Conservation (phyloP, 495 filamentous ascomycete species). For the Penicillium parvum region DNA sequence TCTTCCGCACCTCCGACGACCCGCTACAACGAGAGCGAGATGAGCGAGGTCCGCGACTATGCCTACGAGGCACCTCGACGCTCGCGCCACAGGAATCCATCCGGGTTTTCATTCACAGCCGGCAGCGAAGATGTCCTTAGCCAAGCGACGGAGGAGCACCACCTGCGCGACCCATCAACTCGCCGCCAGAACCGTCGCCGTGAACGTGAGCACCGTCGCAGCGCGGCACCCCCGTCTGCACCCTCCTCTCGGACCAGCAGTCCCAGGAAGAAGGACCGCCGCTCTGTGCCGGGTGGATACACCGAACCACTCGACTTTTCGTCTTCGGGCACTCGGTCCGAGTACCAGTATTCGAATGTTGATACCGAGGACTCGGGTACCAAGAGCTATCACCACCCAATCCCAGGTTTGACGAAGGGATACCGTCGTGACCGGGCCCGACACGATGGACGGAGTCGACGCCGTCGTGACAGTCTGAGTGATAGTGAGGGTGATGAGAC, state of each 20-base stretch:
- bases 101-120: constrained; percentile 46
- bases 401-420: constrained; percentile 63
- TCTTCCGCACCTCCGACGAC: constrained; percentile 46
- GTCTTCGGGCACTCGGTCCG: constrained; percentile 40
- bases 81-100: constrained; percentile 25
- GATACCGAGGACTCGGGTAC: constrained; percentile 63
- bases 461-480: constrained; percentile 48
- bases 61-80: constrained; percentile 31
- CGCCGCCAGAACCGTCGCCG: constrained; percentile 36
- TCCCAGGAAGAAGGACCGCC: constrained; percentile 35
- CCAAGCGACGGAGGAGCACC: constrained; percentile 50
- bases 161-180: constrained; percentile 34
- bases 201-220: constrained; percentile 21
- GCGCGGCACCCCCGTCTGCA: constrained; percentile 21
- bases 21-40: constrained; percentile 50
- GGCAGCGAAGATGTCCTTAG: constrained; percentile 52
- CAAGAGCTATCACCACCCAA: constrained; percentile 74
- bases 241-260: constrained; percentile 37
- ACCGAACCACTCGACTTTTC: constrained; percentile 52
- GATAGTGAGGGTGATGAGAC: constrained; percentile 47
- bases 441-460: constrained; percentile 9
- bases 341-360: constrained; percentile 46
- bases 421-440: constrained; percentile 42
- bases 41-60: constrained; percentile 47
- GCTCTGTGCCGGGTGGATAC: constrained; percentile 48